Percentiles rank a stretch among this genome's conserved stretches.
Conservation (phyloP, 2,329 filamentous ascomycete species). For the Penicillium sp. region DNA sequence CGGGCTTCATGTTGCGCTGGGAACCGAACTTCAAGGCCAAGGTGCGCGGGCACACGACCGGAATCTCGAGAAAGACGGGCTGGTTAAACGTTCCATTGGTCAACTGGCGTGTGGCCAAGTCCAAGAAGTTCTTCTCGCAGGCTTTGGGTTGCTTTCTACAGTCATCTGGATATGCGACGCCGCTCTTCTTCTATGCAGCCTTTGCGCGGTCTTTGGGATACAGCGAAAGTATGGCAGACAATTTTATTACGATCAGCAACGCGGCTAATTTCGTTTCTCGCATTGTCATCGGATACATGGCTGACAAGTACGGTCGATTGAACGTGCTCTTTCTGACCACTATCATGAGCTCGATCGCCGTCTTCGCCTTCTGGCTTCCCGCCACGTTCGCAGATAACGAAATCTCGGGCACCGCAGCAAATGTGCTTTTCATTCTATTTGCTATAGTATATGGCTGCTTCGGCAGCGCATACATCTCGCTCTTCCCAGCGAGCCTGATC, state of each 20-base stretch:
- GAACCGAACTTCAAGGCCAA: constrained; percentile 31
- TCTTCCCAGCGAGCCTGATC: constrained; percentile 42
- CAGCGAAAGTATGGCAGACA: constrained; percentile 37
- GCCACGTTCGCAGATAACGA: constrained; percentile 20
- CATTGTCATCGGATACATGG: constrained; percentile 42
- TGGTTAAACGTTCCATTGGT: constrained; percentile 34
- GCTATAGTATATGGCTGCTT: constrained; percentile 40
- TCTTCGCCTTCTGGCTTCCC: constrained; percentile 31
- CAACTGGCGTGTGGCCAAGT: constrained; percentile 29
- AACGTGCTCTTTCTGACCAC: constrained; percentile 43
- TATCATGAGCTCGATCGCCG: constrained; percentile 32
- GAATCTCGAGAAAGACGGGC: constrained; percentile 17
- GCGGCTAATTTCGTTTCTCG: constrained; percentile 44
- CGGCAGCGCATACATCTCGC: constrained; percentile 43
- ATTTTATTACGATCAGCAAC: constrained; percentile 46
- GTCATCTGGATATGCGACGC: constrained; percentile 43
- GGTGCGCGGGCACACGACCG: constrained; percentile 19
- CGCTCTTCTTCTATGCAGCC: constrained; percentile 44
- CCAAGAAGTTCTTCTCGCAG: constrained; percentile 40
- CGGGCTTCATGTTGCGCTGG: constrained; percentile 32
- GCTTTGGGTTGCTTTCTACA: constrained; percentile 41
- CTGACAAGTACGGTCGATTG: constrained; percentile 45
- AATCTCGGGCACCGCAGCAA: constrained; percentile 13
- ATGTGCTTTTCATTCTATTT: constrained; percentile 37
- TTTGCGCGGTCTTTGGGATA: constrained; percentile 46